Conservation (phyloP, 2,329 filamentous ascomycete genomes). For the Nigrospora osmanthi region DNA sequence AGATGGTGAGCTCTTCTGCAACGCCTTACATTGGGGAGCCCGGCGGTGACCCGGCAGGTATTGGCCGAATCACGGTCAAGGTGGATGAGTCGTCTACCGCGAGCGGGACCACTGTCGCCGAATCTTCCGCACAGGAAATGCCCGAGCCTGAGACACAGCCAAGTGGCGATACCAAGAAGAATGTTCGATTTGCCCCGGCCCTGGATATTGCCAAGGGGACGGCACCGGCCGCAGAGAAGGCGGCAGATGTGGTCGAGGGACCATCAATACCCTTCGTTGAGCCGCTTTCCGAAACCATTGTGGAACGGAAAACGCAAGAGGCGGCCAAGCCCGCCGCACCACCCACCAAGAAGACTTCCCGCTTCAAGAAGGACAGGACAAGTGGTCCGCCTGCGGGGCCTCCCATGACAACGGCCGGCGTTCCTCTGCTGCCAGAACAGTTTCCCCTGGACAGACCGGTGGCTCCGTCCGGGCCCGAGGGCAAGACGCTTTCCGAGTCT, state of each 20-base stretch:
- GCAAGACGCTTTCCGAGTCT: conserved; percentile 49
- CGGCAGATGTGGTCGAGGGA: conserved; percentile 14
- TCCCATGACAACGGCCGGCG: conserved; percentile 11
- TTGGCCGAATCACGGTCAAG: conserved; percentile 27
- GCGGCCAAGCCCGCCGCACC: conserved; percentile 5
- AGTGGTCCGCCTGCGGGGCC: conserved; percentile 5
- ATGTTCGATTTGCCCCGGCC: conserved; percentile 18
- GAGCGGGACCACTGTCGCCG: conserved; percentile 1
- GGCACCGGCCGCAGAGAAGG: not conserved
- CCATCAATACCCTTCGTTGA: conserved; percentile 25
- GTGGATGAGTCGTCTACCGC: conserved; percentile 13
- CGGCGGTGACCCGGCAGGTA: conserved; percentile 27
- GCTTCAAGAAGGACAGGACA: conserved; percentile 39
- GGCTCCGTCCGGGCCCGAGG: conserved; percentile 41
- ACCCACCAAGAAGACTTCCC: conserved; percentile 34
- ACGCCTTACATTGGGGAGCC: conserved; percentile 21
- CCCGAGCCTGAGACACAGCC: conserved; percentile 13
- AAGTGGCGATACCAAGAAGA: conserved; percentile 13
- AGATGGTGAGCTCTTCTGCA: not conserved
- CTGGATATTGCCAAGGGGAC: conserved; percentile 16
- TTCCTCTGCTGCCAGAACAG: conserved; percentile 25
- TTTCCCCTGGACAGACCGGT: conserved; percentile 32
- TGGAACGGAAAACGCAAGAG: conserved; percentile 28
- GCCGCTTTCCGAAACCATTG: conserved; percentile 43
- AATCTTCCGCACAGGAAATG: not conserved